phyloP scores from a whole-genome alignment of 2,329 filamentous ascomycete species.

The Microcyclospora pomicola region DNA sequence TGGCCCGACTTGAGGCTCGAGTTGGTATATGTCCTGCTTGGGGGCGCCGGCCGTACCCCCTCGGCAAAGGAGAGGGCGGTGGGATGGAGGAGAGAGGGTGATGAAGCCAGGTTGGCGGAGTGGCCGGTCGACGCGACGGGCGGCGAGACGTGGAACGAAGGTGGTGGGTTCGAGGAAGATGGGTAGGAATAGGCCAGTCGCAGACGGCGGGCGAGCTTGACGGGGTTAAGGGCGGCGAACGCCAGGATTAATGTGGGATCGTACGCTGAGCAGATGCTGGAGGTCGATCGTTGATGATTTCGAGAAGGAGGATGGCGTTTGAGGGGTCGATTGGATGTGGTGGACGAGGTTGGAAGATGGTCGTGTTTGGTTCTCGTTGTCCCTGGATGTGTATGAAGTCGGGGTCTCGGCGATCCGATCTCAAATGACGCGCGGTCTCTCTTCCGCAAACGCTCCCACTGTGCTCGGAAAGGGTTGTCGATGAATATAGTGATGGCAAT shows the following conservation, averaged over 20 bases:
- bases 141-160: slow-evolving; percentile 1
- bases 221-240: slow-evolving; percentile 5
- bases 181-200: slow-evolving; percentile 16
- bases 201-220: slow-evolving; percentile 13
- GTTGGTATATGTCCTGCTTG: slow-evolving; percentile 3
- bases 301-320: too few species aligned
- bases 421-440: too few species aligned
- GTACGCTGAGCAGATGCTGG: neutral
- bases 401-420: too few species aligned
- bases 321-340: neutral
- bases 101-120: slow-evolving; percentile 94
- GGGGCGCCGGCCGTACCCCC: slow-evolving; percentile 57
- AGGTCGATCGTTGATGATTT: neutral
- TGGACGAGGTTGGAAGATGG: too few species aligned
- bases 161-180: slow-evolving; percentile 5
- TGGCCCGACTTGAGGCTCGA: slow-evolving; percentile 9
- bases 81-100: slow-evolving; percentile 65
- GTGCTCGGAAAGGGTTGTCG: too few species aligned
- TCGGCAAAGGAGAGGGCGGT: slow-evolving; percentile 78
- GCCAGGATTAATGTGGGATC: slow-evolving; percentile 3
- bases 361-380: too few species aligned
- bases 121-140: slow-evolving; percentile 28
- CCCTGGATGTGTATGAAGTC: too few species aligned
- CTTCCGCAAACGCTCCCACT: too few species aligned
- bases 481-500: too few species aligned